phyloP scores from a whole-genome alignment of 2,329 filamentous ascomycete genomes.

The Tolypocladium ovalisporum region DNA sequence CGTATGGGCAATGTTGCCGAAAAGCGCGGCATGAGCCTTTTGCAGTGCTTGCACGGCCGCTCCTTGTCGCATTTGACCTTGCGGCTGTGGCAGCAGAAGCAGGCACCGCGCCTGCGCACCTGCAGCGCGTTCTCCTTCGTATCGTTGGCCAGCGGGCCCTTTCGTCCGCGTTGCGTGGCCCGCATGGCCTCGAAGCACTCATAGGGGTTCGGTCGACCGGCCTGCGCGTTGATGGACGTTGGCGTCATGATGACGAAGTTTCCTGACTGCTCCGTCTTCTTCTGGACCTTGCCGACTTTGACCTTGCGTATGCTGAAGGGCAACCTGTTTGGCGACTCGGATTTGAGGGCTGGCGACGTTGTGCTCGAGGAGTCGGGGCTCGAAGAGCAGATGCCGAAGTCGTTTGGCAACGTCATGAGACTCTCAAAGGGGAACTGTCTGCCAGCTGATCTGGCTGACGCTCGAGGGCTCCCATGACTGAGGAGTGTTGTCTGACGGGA shows the following conservation, averaged over 20 bases:
- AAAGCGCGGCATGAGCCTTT: constrained; percentile 35
- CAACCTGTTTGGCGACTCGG: constrained; percentile 15
- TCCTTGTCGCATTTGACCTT: constrained; percentile 48
- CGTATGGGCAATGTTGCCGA: constrained; percentile 31
- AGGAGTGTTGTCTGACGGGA: constrained; percentile 21
- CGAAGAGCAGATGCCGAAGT: constrained; percentile 6
- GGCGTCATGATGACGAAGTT: constrained; percentile 47
- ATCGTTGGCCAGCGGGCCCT: constrained; percentile 42
- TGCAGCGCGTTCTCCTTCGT: constrained; percentile 43
- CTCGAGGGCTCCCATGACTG: constrained; percentile 32
- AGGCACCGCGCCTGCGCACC: constrained; percentile 42
- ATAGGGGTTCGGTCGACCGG: constrained; percentile 38
- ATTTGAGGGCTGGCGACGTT: constrained; percentile 16
- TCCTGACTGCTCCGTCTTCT: constrained; percentile 28
- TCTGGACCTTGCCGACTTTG: constrained; percentile 31
- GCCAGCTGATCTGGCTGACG: constrained; percentile 17
- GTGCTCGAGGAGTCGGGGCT: constrained; percentile 18
- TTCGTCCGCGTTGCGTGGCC: constrained; percentile 42
- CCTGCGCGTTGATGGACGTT: constrained; percentile 38
- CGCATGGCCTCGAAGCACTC: constrained; percentile 44
- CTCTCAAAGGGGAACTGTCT: constrained; percentile 27
- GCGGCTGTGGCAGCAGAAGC: constrained; percentile 48
- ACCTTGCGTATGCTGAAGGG: constrained; percentile 30
- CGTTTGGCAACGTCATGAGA: constrained; percentile 20
- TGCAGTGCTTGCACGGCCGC: constrained; percentile 45